Evolutionary conservation across 331 rosid species (phyloP).

Genomic region (Pyrus hybrid): DNA sequence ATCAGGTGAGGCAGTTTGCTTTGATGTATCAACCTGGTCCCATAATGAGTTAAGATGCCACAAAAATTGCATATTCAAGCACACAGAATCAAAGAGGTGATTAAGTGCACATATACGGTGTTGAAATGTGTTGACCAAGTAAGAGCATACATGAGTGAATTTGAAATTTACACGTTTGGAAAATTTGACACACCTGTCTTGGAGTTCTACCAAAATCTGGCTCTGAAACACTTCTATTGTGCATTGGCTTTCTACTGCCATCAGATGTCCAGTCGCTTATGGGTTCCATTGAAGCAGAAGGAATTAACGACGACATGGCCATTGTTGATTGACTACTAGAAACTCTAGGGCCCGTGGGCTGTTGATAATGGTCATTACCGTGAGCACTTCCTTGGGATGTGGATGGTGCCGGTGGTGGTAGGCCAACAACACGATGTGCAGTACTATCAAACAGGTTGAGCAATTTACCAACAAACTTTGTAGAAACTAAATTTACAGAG

Average conservation of each 20-base stretch:
- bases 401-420: conserved; percentile 85
- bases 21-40: conserved; percentile 31
- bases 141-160: background rate
- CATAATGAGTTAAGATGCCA: conserved; percentile 11
- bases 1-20: conserved; percentile 43
- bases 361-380: conserved; percentile 51
- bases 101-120: background rate
- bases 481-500: conserved; percentile 69
- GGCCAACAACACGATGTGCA: conserved; percentile 90
- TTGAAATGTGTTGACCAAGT: background rate
- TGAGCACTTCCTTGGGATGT: conserved; percentile 41
- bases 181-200: conserved; percentile 61
- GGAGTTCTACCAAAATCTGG: conserved; percentile 86
- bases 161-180: background rate
- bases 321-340: conserved; percentile 77
- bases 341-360: conserved; percentile 48
- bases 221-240: conserved; percentile 92
- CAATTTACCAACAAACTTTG: conserved; percentile 76
- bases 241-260: conserved; percentile 45
- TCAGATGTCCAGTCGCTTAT: conserved; percentile 65
- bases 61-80: conserved; percentile 9
- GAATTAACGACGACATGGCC: conserved; percentile 82
- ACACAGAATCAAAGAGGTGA: conserved; percentile 5
- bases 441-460: conserved; percentile 87
- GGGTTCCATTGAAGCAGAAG: conserved; percentile 90